A percentile compares a stretch with the other conserved stretches of the same genome.
These are phyloP conservation scores for Chionographis japonica DNA, from an alignment of 106 monocot genomes.

Conservation along the genomic window DNA sequence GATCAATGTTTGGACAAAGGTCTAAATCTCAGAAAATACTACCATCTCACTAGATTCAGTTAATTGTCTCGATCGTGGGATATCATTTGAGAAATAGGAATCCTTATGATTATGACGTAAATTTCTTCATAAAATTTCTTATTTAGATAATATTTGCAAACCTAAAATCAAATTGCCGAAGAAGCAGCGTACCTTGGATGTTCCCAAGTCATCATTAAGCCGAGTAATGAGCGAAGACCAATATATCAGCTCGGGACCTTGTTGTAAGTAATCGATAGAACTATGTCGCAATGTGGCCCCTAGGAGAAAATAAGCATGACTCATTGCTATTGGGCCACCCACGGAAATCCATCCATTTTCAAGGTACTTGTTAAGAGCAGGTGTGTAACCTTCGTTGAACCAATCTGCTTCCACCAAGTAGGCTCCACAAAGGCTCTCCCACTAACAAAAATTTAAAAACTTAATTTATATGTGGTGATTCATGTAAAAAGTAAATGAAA, in stretches of 20 bases:
- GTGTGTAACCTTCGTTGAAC: conserved; percentile 7
- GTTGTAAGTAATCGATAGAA: not conserved
- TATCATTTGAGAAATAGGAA: too few relatives aligned
- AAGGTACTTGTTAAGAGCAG: not conserved
- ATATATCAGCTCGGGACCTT: not conserved
- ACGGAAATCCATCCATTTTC: conserved; percentile 6
- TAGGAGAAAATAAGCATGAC: not conserved
- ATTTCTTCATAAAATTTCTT: too few relatives aligned
- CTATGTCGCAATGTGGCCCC: not conserved
- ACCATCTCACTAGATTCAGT: too few relatives aligned
- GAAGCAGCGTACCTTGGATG: not conserved
- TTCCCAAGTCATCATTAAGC: conserved; percentile 1
- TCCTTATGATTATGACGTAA: too few relatives aligned
- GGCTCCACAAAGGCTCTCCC: not conserved
- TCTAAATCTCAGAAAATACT: too few relatives aligned
- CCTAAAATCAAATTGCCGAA: too few relatives aligned
- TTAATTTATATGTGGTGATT: too few relatives aligned
- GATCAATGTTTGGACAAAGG: too few relatives aligned
- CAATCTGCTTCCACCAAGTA: conserved; percentile 4
- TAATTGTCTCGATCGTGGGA: too few relatives aligned
- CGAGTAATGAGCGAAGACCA: conserved; percentile 3
- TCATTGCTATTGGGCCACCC: not conserved
- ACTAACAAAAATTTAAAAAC: not conserved
- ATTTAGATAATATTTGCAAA: too few relatives aligned
- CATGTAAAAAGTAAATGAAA: too few relatives aligned